Percentiles rank a stretch among this genome's conserved stretches.
Conservation (phyloP, 768 basidiomycete species). For the Termitomyces sp. region DNA sequence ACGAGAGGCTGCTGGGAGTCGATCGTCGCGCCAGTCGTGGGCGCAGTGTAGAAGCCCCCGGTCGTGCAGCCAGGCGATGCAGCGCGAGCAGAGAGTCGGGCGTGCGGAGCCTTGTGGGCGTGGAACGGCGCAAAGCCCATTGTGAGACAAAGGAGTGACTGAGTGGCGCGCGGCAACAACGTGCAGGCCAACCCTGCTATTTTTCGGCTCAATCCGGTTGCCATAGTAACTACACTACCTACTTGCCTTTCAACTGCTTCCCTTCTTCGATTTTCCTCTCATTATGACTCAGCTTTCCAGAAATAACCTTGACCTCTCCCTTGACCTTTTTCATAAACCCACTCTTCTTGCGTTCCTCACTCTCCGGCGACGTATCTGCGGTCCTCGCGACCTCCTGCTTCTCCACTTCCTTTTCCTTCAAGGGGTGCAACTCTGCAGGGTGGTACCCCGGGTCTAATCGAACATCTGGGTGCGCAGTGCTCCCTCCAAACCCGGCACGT, state of each 20-base stretch:
- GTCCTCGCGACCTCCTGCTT: too few species aligned
- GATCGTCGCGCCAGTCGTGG: conserved; percentile 40
- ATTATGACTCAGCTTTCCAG: conserved; percentile 28
- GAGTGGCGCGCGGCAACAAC: neutral
- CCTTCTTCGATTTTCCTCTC: conserved; percentile 33
- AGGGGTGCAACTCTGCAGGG: conserved; percentile 1
- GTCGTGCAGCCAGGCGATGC: conserved; percentile 38
- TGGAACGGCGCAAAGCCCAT: neutral
- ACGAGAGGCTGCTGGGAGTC: conserved; percentile 43
- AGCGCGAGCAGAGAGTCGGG: neutral
- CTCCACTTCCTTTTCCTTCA: too few species aligned
- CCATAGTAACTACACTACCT: neutral
- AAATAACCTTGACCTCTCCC: conserved; percentile 31
- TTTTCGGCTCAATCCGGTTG: neutral
- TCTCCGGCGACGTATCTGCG: neutral
- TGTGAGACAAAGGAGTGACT: neutral
- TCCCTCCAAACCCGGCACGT: neutral
- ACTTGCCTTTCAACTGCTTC: conserved; percentile 26
- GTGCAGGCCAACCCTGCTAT: neutral
- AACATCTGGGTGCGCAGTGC: neutral
- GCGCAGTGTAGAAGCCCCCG: conserved; percentile 59
- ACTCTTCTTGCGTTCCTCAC: conserved; percentile 14
- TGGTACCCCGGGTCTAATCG: conserved; percentile 4
- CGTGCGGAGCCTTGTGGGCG: neutral
- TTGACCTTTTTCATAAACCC: conserved; percentile 30